Evolutionary conservation across 176 grass and related monocot species (phyloP).

Genomic region (Eragrostis curvula): DNA sequence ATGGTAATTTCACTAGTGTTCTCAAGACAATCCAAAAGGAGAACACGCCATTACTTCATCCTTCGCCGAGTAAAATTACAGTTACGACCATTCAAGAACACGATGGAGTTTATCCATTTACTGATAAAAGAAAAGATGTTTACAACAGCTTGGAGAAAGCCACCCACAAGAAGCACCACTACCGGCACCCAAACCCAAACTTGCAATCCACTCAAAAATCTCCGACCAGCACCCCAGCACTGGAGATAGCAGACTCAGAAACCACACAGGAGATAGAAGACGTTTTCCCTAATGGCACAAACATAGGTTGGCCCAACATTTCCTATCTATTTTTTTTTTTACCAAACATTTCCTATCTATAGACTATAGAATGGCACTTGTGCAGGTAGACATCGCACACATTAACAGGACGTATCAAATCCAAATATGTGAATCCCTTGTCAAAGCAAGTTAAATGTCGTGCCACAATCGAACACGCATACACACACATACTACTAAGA

Average conservation of each 20-base stretch:
- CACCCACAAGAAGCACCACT: slow-evolving; percentile 2
- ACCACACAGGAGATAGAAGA: not conserved
- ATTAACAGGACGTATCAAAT: not conserved
- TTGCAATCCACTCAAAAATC: slow-evolving; percentile 8
- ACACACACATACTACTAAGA: not conserved
- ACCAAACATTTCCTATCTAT: slow-evolving; percentile 12
- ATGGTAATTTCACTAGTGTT: not conserved
- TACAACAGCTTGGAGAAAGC: not conserved
- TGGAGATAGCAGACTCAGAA: not conserved
- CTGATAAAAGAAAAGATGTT: not conserved
- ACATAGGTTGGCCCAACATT: not conserved
- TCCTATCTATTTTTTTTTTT: slow-evolving; percentile 16
- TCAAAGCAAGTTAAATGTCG: not conserved
- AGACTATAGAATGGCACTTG: slow-evolving; percentile 1
- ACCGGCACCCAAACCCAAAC: slow-evolving; percentile 11
- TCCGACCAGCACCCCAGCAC: not conserved
- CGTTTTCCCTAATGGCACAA: slow-evolving; percentile 8
- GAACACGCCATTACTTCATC: not conserved
- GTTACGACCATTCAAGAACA: not conserved
- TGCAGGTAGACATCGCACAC: not conserved
- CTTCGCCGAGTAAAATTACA: not conserved
- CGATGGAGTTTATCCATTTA: not conserved
- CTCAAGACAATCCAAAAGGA: not conserved
- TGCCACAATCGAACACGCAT: not conserved
- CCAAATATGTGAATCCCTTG: not conserved